Evolutionary conservation across 2,329 filamentous ascomycete species (phyloP).

Genomic region (Fusarium nelsonii): DNA sequence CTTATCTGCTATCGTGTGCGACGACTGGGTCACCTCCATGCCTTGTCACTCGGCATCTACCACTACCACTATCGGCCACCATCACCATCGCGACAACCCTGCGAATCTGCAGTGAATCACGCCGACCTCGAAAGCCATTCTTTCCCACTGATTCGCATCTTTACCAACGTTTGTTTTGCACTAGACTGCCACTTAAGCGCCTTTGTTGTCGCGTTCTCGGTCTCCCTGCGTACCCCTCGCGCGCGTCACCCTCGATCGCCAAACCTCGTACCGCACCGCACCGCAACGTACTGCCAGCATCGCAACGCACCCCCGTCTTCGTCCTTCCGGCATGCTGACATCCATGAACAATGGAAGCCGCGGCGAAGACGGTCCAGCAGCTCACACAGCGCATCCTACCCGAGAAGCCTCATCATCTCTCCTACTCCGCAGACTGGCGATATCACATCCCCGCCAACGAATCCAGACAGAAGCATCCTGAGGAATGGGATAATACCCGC

Average conservation of each 20-base stretch:
- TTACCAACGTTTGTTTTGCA: constrained; percentile 5
- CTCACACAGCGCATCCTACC: constrained; percentile 66
- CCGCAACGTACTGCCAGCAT: constrained; percentile 11
- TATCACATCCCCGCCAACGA: constrained; percentile 60
- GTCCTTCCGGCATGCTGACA: constrained; percentile 54
- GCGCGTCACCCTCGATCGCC: constrained; percentile 43
- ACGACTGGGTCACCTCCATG: constrained; percentile 28
- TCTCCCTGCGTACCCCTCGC: constrained; percentile 39
- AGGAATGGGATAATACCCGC: constrained; percentile 63
- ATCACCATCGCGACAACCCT: constrained; percentile 35
- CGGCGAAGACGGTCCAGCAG: constrained; percentile 67
- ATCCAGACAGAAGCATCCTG: constrained; percentile 52
- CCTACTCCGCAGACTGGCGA: constrained; percentile 61
- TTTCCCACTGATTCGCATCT: constrained; percentile 16
- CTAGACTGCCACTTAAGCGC: background rate
- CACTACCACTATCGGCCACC: constrained; percentile 31
- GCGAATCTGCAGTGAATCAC: constrained; percentile 22
- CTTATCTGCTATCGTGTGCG: constrained; percentile 31
- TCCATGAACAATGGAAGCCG: constrained; percentile 68
- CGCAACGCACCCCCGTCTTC: constrained; percentile 44
- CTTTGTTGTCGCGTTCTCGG: constrained; percentile 40
- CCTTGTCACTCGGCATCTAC: constrained; percentile 37
- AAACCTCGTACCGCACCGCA: constrained; percentile 28
- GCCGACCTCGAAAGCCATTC: constrained; percentile 1
- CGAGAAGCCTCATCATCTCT: constrained; percentile 65